phyloP scores from a whole-genome alignment of 2,329 filamentous ascomycete species.

The Paraconiothyrium sp. region DNA sequence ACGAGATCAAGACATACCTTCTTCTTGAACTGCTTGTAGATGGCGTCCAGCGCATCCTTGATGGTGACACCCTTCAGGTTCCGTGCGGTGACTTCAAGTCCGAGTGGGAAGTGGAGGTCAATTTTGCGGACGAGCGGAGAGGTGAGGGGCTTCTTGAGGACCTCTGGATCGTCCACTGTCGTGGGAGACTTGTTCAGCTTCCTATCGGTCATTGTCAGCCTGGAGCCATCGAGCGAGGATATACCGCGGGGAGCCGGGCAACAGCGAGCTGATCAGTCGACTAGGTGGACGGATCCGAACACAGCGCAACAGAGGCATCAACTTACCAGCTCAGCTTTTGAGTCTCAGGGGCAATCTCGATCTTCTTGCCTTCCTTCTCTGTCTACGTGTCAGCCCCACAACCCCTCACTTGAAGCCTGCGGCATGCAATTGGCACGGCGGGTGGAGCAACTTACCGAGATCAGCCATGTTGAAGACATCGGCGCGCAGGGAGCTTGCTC shows the following conservation, averaged over 20 bases:
- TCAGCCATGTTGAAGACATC: conserved; percentile 86
- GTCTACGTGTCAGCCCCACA: conserved; percentile 46
- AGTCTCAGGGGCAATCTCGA: conserved; percentile 81
- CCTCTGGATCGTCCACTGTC: conserved; percentile 81
- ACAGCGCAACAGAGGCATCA: conserved; percentile 10
- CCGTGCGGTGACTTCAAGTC: conserved; percentile 85
- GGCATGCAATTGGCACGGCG: conserved; percentile 19
- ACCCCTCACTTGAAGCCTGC: conserved; percentile 35
- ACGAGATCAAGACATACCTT: conserved; percentile 67
- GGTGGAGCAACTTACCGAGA: conserved; percentile 69
- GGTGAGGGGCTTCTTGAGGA: conserved; percentile 82
- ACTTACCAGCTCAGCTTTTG: conserved; percentile 88
- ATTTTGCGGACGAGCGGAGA: conserved; percentile 91
- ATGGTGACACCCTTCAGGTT: conserved; percentile 96
- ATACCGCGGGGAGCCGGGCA: conserved; percentile 21
- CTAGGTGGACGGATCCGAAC: not conserved
- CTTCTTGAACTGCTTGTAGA: conserved; percentile 97
- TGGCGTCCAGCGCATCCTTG: conserved; percentile 95
- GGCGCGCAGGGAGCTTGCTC: conserved; percentile 76
- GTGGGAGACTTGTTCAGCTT: conserved; percentile 89
- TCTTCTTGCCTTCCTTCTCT: conserved; percentile 78
- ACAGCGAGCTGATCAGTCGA: conserved; percentile 15
- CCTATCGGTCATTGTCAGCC: conserved; percentile 62
- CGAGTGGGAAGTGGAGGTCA: conserved; percentile 89
- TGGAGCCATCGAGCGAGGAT: conserved; percentile 8